A percentile compares a stretch with the other conserved stretches of the same genome.
phyloP scores from a whole-genome alignment of 352 stramenopile genomes.

The Phytophthora fragariaefolia region DNA sequence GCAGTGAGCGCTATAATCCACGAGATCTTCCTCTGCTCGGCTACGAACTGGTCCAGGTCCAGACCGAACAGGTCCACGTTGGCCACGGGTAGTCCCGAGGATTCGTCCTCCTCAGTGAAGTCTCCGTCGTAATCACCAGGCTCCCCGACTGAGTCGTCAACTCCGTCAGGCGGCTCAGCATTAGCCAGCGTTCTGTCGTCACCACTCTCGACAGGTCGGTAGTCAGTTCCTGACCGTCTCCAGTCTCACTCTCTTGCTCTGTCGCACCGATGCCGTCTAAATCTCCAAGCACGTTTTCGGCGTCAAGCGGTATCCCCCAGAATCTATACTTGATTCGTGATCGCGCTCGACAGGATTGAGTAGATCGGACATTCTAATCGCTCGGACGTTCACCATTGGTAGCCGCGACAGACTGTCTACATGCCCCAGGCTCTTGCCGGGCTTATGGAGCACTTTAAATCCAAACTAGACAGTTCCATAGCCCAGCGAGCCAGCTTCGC shows the following conservation, averaged over 20 bases:
- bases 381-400: neutral
- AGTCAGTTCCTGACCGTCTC: too few species aligned
- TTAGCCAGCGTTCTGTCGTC: too few species aligned
- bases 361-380: neutral
- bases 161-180: too few species aligned
- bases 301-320: too few species aligned
- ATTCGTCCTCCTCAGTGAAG: too few species aligned
- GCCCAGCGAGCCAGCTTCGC: conserved; percentile 9
- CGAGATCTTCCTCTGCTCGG: neutral
- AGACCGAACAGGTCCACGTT: neutral
- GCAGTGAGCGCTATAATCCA: conserved; percentile 7
- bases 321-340: too few species aligned
- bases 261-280: too few species aligned
- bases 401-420: conserved; percentile 9
- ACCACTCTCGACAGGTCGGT: too few species aligned
- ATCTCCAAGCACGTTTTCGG: too few species aligned
- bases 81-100: too few species aligned
- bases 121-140: neutral
- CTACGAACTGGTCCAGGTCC: neutral
- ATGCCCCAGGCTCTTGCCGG: conserved; percentile 2
- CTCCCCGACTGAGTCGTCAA: neutral
- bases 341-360: too few species aligned
- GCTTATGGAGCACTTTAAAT: conserved; percentile 8
- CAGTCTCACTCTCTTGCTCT: too few species aligned
- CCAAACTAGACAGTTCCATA: conserved; percentile 7